Evolutionary conservation across 805 yeast genomes (phyloP), one percentile per base, ranked within the genome.

Genomic region (Candida insectorum): DNA sequence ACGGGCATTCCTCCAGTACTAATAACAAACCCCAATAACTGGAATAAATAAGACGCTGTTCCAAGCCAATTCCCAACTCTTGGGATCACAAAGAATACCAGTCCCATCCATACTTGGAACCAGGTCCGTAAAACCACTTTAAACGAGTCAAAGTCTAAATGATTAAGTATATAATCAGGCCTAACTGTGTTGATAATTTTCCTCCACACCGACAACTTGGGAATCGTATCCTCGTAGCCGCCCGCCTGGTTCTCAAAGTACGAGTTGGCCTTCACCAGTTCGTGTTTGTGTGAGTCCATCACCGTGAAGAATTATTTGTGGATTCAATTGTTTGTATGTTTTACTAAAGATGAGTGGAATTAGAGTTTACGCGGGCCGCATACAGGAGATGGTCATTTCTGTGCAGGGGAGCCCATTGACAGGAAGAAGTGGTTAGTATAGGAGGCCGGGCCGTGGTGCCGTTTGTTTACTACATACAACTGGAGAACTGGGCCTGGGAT

Each of bases 1-100:
- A 58, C 36, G 36, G 52, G 51, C 9, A 36, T 31, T 2, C 62
- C 62, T 2, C 67, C 65, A n/a, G 54, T 25, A 14, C 47, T 43
- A 4, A 34, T 35, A 16, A 58, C 48, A 28, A 58, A 55, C 2
- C 54, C 59, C 16, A 59, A 39, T 10, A 59, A 47, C 26, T 49
- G 59, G 21, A 55, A 32, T 26, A 60, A 40, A 36, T 49, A 60
- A 3, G 56, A 42, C 3, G 58, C 62, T 14, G 31, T 33, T 5
- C 65, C 65, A 0, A 59, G 12, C 65, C 65, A 61, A 15, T 25
- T 28, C 27, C 49, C 44, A 1, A 54, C 42, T 2, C 36, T 26
- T 2, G 56, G 61, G 3, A 55, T 47, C 4, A 56, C 43, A 7
- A 46, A 35, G 12, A 60, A 25, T 6, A 61, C 37, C 5, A 54